Conservation (phyloP, 345 rosid species). For the Rhodomyrtus tomentosa region DNA sequence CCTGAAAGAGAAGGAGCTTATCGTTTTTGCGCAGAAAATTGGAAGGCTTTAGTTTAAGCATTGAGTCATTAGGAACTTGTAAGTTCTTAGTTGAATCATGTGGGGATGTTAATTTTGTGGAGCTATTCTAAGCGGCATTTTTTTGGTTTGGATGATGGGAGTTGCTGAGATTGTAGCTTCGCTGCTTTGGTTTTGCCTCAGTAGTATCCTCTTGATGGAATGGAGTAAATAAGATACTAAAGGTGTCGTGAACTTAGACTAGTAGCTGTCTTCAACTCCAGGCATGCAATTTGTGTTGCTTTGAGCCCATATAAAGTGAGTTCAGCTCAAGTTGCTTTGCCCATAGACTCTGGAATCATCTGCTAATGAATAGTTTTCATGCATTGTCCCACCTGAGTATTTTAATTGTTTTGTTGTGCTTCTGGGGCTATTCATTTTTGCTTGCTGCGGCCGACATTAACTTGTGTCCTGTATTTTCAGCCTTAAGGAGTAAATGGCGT, state of each 20-base stretch:
- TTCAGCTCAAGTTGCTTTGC: background rate
- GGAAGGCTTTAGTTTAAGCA: background rate
- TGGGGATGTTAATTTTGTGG: background rate
- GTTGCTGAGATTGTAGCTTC: background rate
- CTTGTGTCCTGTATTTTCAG: constrained; percentile 5
- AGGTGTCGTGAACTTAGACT: background rate
- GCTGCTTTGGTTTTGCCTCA: background rate
- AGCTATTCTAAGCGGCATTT: background rate
- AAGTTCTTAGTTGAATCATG: background rate
- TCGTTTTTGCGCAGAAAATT: background rate
- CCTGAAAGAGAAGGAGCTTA: background rate
- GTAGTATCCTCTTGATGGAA: background rate
- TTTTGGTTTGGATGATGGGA: background rate
- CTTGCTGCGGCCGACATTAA: background rate
- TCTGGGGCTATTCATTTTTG: background rate
- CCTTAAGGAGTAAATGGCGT: constrained; percentile 42
- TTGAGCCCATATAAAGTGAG: background rate
- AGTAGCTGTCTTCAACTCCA: background rate
- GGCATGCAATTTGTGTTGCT: background rate
- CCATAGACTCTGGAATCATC: background rate
- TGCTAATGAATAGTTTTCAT: background rate
- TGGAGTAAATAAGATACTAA: background rate
- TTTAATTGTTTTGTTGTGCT: background rate
- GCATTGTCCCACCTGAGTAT: background rate
- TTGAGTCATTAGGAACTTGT: background rate